Conservation (phyloP, 257 asterid species). For the Plectranthus barbatus region DNA sequence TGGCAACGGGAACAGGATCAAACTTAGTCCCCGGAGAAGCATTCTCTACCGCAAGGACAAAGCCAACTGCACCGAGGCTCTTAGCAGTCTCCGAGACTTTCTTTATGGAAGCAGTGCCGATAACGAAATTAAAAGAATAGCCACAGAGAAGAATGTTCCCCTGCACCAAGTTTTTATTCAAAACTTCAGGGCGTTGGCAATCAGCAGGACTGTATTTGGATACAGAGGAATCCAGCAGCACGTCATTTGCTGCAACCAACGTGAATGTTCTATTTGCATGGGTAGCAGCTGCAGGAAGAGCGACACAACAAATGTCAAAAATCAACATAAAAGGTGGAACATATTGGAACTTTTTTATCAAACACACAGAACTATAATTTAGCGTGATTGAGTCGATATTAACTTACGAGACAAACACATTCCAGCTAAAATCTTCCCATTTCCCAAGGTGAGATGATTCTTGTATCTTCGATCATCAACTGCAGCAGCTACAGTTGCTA, state of each 20-base stretch:
- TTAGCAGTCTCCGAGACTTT: constrained; percentile 74
- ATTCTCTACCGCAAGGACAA: constrained; percentile 96
- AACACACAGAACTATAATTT: background rate
- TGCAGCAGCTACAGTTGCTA: constrained; percentile 95
- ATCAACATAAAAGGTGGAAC: too few relatives aligned
- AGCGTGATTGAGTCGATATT: background rate
- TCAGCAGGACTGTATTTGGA: constrained; percentile 62
- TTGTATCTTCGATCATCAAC: constrained; percentile 95
- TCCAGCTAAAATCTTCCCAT: constrained; percentile 84
- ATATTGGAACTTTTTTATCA: background rate
- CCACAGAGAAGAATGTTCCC: constrained; percentile 98
- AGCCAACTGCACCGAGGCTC: constrained; percentile 88
- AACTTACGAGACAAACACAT: constrained; percentile 91
- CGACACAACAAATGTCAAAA: too few relatives aligned
- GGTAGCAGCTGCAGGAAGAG: constrained; percentile 73
- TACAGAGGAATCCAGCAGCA: constrained; percentile 68
- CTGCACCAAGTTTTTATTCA: constrained; percentile 74
- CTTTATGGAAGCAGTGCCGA: constrained; percentile 84
- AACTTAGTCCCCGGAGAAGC: constrained; percentile 88
- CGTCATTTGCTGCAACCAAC: constrained; percentile 93
- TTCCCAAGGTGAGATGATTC: constrained; percentile 84
- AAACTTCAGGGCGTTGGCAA: constrained; percentile 90
- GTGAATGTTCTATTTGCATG: constrained; percentile 69
- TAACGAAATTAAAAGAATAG: constrained; percentile 82
- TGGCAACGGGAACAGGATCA: constrained; percentile 80